Evolutionary conservation across 2,329 filamentous ascomycete genomes (phyloP), one percentile per base, ranked within the genome.

Genomic region (Ambrosiella cleistominuta): DNA sequence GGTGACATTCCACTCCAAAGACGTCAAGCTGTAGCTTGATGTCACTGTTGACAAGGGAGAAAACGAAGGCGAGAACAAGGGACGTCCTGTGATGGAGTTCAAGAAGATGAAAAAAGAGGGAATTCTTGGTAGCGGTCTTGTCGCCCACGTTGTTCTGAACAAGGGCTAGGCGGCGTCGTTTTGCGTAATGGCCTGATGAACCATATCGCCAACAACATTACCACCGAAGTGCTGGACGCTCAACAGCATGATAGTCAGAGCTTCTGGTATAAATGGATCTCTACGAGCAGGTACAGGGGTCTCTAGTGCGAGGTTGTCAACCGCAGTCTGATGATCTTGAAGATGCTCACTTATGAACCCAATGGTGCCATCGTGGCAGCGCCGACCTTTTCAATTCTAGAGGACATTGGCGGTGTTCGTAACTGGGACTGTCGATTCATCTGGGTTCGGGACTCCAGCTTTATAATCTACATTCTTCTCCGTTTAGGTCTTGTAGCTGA

Each of bases 391-490:
- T 88, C 85, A 0, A 75, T 89, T 1, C 85, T 85, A 0, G 85
- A 89, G 66, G 82, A 83, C 55, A 78, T 88, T 44, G 85, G 84
- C 15, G 85, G 85, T 12, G 70, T 72, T 9, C 76, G 78, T 19
- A 83, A 83, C 65, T 82, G 79, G 82, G 83, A 86, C 66, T 86
- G 86, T 65, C 76, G 83, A n/a, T 90, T 80, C 68, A 86, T 77
- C 8, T 90, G 86, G 86, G 80, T 89, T 40, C 77, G 86, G 19
- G 85, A 90, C 69, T 81, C 82, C 0, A 86, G 82, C 62, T 88
- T 88, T 68, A 87, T 83, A 1, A 81, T 88, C 63, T 89, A 89
- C 64, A 83, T 89, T 62, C 75, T 90, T 37, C 75, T 90, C 1
- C 81, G 85, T 12, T 78, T 89, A 66, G 86, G 86, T 5, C 89